Conservation (phyloP, 768 basidiomycete species). For the Polyporus arcularius region DNA sequence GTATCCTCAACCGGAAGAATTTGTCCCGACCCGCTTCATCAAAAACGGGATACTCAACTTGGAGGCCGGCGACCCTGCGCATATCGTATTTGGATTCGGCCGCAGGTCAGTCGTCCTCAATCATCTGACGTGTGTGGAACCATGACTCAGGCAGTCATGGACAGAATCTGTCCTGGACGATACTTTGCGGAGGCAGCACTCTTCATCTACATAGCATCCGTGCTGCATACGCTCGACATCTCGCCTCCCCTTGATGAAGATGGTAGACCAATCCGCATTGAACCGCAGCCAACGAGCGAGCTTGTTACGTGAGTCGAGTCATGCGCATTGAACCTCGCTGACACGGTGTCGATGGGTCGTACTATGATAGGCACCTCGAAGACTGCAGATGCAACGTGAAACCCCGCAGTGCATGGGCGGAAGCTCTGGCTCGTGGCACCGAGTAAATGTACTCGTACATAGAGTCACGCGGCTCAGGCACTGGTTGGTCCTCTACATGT, state of each 20-base stretch:
- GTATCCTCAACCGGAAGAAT: conserved; percentile 48
- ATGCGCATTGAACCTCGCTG: too few species aligned
- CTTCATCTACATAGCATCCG: conserved; percentile 13
- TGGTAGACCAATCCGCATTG: conserved; percentile 5
- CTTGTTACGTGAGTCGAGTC: not conserved
- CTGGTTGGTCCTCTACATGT: too few species aligned
- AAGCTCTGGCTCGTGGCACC: not conserved
- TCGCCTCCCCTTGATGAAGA: not conserved
- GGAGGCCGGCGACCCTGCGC: not conserved
- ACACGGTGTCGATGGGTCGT: too few species aligned
- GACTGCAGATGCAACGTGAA: conserved; percentile 12
- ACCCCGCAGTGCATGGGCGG: conserved; percentile 3
- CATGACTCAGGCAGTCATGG: not conserved
- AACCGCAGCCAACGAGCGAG: not conserved
- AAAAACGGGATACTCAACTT: conserved; percentile 11
- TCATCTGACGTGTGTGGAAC: too few species aligned
- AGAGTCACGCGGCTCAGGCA: too few species aligned
- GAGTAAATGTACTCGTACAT: too few species aligned
- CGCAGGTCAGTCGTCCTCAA: not conserved
- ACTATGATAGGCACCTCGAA: conserved; percentile 8
- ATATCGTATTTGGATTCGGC: conserved; percentile 26
- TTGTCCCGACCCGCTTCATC: conserved; percentile 52
- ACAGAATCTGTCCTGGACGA: conserved; percentile 14
- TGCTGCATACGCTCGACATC: conserved; percentile 10
- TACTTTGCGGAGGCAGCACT: conserved; percentile 3